A percentile compares a stretch with the other conserved stretches of the same genome.
Evolutionary conservation across 768 basidiomycete genomes (phyloP).

Genomic region (Baorangia bicolor): DNA sequence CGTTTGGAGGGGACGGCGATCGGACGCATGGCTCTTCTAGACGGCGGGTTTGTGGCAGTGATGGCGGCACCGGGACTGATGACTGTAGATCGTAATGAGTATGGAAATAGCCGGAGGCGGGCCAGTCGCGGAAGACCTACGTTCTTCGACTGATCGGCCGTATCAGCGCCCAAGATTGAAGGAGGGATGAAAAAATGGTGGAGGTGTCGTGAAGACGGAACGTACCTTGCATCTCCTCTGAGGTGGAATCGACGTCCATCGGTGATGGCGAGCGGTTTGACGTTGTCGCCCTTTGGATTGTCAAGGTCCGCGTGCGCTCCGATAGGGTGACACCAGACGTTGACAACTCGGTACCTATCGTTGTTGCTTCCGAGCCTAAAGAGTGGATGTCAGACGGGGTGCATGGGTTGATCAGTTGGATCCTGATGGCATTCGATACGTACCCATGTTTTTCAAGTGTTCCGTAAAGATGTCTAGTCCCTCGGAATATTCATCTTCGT

Average conservation of each 20-base stretch:
- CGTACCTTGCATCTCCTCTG: constrained; percentile 18
- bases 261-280: constrained; percentile 18
- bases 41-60: background rate
- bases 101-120: background rate
- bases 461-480: constrained; percentile 15
- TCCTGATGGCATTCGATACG: constrained; percentile 7
- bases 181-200: background rate
- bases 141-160: constrained; percentile 10
- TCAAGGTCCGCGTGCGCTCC: constrained; percentile 24
- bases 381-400: background rate
- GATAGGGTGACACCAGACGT: constrained; percentile 11
- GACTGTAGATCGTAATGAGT: constrained; percentile 7
- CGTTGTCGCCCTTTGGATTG: constrained; percentile 6
- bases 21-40: background rate
- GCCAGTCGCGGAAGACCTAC: constrained; percentile 5
- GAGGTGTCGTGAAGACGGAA: background rate
- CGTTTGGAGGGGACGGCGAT: constrained; percentile 13
- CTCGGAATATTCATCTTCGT: constrained; percentile 23
- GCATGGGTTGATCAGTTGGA: background rate
- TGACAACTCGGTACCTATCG: constrained; percentile 17
- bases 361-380: constrained; percentile 6
- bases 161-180: constrained; percentile 4
- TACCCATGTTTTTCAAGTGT: constrained; percentile 14
- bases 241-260: constrained; percentile 21
- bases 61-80: background rate